Base-by-base conservation (phyloP, 805 yeast species). In the Cyberlindnera sargentensis region DNA sequence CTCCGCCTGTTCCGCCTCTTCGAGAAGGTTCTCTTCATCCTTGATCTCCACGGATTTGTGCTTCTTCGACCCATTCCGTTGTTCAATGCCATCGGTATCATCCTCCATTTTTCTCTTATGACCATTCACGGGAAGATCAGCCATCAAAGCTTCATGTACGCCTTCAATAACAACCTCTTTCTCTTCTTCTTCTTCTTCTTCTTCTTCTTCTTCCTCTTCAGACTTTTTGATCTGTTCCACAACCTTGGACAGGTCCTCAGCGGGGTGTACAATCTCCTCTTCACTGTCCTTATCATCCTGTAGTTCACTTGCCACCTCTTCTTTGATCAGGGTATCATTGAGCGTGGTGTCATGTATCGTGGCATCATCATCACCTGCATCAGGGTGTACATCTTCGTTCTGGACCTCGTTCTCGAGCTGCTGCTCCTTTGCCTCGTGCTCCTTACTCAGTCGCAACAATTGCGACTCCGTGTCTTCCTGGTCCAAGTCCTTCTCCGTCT, bases 401-500 rank as follows among this genome's bases (percentile, higher is more conserved):
- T 45, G 39, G 4, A 31, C 37, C 45, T 43, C 46, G 36, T 40
- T 39, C 30, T 34, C 28, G 23, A 29, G 45, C 24, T 39, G 33
- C 23, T 40, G 43, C 7, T 33, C 44, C 20, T 24, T 4, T 29
- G 50, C 37, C 8, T 32, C 36, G 23, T 36, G 41, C 25, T 23
- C 15, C 45, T 41, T 55, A 34, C 75, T 74, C 50, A 71, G 58
- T 43, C 62, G 71, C 27, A 71, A 65, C 47, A 73, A 62, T 54
- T 67, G 61, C 7, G 74, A 67, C 36, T 51, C 53, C 37, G 50
- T 52, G 6, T 44, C 37, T 3, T 42, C 40, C 46, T 65, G 59
- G 48, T 64, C 58, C 36, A 79, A 91, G 86, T 88, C 78, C 53
- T 78, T 82, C 58, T 89, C 96, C 0, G 97, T 89, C 60, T 89